Base-by-base conservation (phyloP, 371 early-diverging fungal species). In the Mucor circinelloides region DNA sequence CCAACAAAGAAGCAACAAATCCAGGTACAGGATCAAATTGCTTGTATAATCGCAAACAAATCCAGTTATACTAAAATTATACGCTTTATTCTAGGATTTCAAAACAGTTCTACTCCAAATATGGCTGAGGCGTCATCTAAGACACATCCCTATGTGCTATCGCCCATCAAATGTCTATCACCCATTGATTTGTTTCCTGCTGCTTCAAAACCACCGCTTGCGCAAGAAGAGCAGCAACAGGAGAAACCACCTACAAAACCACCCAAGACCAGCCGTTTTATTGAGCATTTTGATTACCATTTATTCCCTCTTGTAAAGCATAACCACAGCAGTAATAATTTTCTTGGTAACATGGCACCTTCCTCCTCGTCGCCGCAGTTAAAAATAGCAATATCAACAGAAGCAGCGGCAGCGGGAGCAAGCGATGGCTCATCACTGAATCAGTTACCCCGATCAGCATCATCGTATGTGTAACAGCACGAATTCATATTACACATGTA, bases 261-360 rank as follows among this genome's bases (percentile, higher is more conserved):
- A 6, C 30, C 27, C 19, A 19, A 38, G 6, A 57, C 30, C 30
- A 67, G 68, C 46, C 15, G 68, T 5, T 67, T 67, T 57, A 55
- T 28, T 12, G 68, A 67, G 23, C 62, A 57, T 28, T 67, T 67
- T 46, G 56, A 67, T 36, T 55, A 31, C 27, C 19, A 65, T 46
- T 38, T 30, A 17, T 40, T 54, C 17, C 28, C 54, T 6, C 54
- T 31, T 15, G 36, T 34, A 28, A 58, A 36, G 19, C 19, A 23
- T 3, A 10, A 21, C 23, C 10, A 13, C n/a, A 34, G 34, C 10
- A 57, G 21, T 34, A 32, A 21, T 23, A 13, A 13, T 9, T 25
- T 12, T 10, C 21, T 50, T 21, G 50, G 25, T 50, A 50, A 50
- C 25, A 25, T 56, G 31, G 56, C 31, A 31, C 5, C 31, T 6